Percentiles rank a stretch among this genome's conserved stretches.
These are phyloP conservation scores for Aspergillus sparsus DNA, from an alignment of 495 filamentous ascomycete species.

Conservation along the genomic window DNA sequence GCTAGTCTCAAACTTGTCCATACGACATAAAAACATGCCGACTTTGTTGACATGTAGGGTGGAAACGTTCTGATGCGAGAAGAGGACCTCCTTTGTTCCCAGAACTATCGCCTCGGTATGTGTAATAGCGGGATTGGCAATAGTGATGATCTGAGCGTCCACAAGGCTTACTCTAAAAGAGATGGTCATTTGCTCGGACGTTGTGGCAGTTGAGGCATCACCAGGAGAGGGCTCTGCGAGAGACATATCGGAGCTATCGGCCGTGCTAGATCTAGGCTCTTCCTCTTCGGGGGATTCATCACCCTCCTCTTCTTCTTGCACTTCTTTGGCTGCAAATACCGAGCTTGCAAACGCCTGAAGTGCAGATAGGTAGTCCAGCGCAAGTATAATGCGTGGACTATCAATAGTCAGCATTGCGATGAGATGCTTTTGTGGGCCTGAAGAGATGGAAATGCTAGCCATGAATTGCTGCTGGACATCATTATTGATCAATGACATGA, in stretches of 20 bases:
- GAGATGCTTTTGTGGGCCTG: conserved; percentile 76
- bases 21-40: conserved; percentile 97
- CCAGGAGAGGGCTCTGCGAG: conserved; percentile 25
- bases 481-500: conserved; percentile 95
- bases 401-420: conserved; percentile 95
- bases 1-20: conserved; percentile 91
- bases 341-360: conserved; percentile 76
- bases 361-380: conserved; percentile 91
- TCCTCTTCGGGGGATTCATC: conserved; percentile 58
- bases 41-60: conserved; percentile 90
- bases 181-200: conserved; percentile 62
- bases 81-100: conserved; percentile 86
- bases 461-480: conserved; percentile 94
- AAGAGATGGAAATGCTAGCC: conserved; percentile 92
- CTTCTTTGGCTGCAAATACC: conserved; percentile 63
- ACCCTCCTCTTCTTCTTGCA: conserved; percentile 56
- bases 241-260: conserved; percentile 35
- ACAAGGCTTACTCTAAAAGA: conserved; percentile 93
- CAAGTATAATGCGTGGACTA: conserved; percentile 91
- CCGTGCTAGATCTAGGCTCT: conserved; percentile 59
- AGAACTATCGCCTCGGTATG: conserved; percentile 96
- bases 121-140: conserved; percentile 85
- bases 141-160: conserved; percentile 91
- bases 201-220: conserved; percentile 26
- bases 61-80: conserved; percentile 91